Conservation (phyloP, 2,329 filamentous ascomycete species). For the Colletotrichum aenigma region DNA sequence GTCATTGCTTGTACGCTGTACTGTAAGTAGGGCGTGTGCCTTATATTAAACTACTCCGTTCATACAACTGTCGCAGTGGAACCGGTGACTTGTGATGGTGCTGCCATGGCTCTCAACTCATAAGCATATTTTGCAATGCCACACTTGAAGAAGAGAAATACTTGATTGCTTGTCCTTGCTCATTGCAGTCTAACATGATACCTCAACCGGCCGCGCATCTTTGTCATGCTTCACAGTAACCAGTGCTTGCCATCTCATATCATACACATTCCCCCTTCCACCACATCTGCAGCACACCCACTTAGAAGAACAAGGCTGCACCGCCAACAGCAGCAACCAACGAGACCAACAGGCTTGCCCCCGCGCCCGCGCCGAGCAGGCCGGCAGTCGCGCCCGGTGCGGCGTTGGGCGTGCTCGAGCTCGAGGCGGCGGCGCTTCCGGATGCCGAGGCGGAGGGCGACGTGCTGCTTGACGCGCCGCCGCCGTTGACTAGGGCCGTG, state of each 20-base stretch:
- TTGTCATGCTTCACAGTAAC: neutral
- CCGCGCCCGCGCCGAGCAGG: neutral
- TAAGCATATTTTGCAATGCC: neutral
- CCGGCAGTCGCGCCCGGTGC: neutral
- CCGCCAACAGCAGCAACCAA: slow-evolving; percentile 14
- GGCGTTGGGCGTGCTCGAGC: neutral
- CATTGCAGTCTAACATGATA: neutral
- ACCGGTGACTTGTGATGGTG: neutral
- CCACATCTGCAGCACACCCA: accelerated
- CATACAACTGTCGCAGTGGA: neutral
- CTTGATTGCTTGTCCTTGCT: neutral
- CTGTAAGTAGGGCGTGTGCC: neutral
- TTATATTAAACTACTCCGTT: neutral
- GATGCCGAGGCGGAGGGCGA: neutral
- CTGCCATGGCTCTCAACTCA: accelerated
- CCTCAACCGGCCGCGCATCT: accelerated
- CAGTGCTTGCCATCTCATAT: neutral
- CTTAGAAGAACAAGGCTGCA: slow-evolving; percentile 14
- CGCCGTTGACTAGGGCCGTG: slow-evolving; percentile 32
- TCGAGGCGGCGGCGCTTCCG: neutral
- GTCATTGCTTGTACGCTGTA: neutral
- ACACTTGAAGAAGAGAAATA: neutral
- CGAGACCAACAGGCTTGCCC: neutral
- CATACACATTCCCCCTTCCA: neutral
- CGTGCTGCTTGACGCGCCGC: neutral